Conservation (phyloP, 345 rosid species). For the Balakata baccata region DNA sequence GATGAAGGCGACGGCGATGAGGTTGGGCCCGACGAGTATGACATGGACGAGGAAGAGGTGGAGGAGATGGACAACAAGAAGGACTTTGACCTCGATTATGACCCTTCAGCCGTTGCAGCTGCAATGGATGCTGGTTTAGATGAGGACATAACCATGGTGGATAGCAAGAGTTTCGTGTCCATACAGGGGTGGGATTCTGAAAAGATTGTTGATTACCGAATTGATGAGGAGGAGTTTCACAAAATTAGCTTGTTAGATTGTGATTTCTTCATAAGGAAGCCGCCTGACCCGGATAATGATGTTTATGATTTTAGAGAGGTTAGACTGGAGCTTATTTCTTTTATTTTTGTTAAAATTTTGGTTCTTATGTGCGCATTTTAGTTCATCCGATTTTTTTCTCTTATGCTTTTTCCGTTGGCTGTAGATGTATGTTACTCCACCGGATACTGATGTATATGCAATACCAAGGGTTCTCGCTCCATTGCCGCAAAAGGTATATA, state of each 20-base stretch:
- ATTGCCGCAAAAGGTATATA: constrained; percentile 76
- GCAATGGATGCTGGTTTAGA: constrained; percentile 31
- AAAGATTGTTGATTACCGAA: constrained; percentile 79
- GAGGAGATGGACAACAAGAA: constrained; percentile 87
- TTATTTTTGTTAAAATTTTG: not conserved
- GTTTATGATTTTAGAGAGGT: constrained; percentile 98
- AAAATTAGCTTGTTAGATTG: constrained; percentile 81
- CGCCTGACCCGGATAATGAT: constrained; percentile 89
- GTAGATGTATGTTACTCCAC: constrained; percentile 96
- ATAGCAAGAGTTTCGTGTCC: constrained; percentile 70
- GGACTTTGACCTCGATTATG: constrained; percentile 90
- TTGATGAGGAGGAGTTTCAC: constrained; percentile 90
- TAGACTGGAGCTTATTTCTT: not conserved
- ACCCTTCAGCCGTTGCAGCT: constrained; percentile 41
- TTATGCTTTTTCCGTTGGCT: constrained; percentile 10
- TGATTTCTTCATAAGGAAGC: constrained; percentile 89
- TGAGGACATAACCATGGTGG: constrained; percentile 58
- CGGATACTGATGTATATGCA: constrained; percentile 84
- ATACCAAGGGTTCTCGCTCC: constrained; percentile 86
- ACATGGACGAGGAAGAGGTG: constrained; percentile 75
- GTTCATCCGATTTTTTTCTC: not conserved
- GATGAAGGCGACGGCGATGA: constrained; percentile 74
- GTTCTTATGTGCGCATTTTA: not conserved
- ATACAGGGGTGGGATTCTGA: constrained; percentile 87
- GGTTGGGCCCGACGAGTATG: constrained; percentile 68